A percentile compares a stretch with the other conserved stretches of the same genome.
Conservation (phyloP, 768 basidiomycete genomes). For the Collybiopsis confluens region DNA sequence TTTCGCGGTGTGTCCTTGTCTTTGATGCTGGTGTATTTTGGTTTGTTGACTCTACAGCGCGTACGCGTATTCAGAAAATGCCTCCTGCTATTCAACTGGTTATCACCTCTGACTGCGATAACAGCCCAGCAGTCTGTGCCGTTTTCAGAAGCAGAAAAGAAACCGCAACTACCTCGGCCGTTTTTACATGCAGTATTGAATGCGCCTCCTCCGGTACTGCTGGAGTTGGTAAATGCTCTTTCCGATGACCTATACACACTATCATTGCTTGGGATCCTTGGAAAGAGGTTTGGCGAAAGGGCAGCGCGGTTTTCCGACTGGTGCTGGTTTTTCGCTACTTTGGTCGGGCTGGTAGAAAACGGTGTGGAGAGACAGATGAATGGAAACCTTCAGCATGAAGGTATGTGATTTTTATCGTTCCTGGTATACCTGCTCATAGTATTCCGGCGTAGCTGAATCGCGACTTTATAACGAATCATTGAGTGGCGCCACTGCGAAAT, state of each 20-base stretch:
- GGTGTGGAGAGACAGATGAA: constrained; percentile 75
- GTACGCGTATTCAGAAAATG: constrained; percentile 51
- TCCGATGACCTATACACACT: constrained; percentile 82
- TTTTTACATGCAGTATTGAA: constrained; percentile 74
- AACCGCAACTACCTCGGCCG: constrained; percentile 43
- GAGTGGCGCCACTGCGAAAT: constrained; percentile 65
- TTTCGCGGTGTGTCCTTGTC: constrained; percentile 54
- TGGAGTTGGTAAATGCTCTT: constrained; percentile 70
- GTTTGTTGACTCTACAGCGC: constrained; percentile 1
- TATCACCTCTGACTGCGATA: constrained; percentile 68
- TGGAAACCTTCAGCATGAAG: constrained; percentile 55
- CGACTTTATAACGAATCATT: constrained; percentile 74
- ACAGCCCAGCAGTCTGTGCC: constrained; percentile 67
- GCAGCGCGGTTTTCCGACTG: constrained; percentile 77
- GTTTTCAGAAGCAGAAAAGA: constrained; percentile 40
- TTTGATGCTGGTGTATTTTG: not conserved
- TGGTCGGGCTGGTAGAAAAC: constrained; percentile 82
- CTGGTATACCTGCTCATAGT: constrained; percentile 5
- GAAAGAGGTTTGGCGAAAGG: constrained; percentile 57
- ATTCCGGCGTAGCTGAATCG: constrained; percentile 51
- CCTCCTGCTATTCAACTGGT: constrained; percentile 82
- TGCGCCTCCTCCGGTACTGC: constrained; percentile 76
- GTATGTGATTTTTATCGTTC: constrained; percentile 30
- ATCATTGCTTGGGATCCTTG: constrained; percentile 64
- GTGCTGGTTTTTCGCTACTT: constrained; percentile 81